Conservation (phyloP, 805 yeast species). For the Cyberlindnera maclurae region DNA sequence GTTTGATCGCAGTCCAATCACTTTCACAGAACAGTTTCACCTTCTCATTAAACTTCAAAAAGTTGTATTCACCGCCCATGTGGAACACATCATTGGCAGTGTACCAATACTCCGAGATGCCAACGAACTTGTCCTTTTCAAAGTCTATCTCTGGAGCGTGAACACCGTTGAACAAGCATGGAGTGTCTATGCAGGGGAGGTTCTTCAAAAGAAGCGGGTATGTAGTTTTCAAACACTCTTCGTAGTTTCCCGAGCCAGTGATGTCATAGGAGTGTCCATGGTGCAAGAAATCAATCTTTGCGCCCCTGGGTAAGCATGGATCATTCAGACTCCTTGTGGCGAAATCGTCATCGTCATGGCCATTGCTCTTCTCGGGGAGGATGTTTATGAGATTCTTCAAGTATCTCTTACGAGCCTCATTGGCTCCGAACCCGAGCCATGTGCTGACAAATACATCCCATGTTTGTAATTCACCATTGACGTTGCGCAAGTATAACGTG, state of each 20-base stretch:
- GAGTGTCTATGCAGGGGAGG: slow-evolving; percentile 77
- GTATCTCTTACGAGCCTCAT: slow-evolving; percentile 78
- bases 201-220: slow-evolving; percentile 75
- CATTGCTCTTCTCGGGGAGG: slow-evolving; percentile 42
- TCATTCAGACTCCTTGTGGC: slow-evolving; percentile 40
- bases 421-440: slow-evolving; percentile 98
- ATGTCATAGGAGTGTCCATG: slow-evolving; percentile 43
- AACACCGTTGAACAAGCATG: slow-evolving; percentile 91
- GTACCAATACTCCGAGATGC: slow-evolving; percentile 96
- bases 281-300: slow-evolving; percentile 38
- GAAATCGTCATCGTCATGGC: slow-evolving; percentile 39
- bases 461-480: slow-evolving; percentile 61
- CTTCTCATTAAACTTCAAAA: slow-evolving; percentile 53
- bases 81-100: slow-evolving; percentile 88
- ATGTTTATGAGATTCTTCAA: slow-evolving; percentile 46
- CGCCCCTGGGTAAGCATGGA: slow-evolving; percentile 76
- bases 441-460: slow-evolving; percentile 92
- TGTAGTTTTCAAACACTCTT: slow-evolving; percentile 59
- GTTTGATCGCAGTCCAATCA: slow-evolving; percentile 57
- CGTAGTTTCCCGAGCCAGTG: slow-evolving; percentile 74
- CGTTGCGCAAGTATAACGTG: slow-evolving; percentile 53
- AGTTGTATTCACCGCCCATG: slow-evolving; percentile 85
- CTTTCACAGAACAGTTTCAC: slow-evolving; percentile 70
- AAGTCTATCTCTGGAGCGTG: slow-evolving; percentile 89
- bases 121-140: slow-evolving; percentile 74